These are phyloP conservation scores for Clitoria ternatea DNA, from an alignment of 306 rosid species.

Conservation along the genomic window DNA sequence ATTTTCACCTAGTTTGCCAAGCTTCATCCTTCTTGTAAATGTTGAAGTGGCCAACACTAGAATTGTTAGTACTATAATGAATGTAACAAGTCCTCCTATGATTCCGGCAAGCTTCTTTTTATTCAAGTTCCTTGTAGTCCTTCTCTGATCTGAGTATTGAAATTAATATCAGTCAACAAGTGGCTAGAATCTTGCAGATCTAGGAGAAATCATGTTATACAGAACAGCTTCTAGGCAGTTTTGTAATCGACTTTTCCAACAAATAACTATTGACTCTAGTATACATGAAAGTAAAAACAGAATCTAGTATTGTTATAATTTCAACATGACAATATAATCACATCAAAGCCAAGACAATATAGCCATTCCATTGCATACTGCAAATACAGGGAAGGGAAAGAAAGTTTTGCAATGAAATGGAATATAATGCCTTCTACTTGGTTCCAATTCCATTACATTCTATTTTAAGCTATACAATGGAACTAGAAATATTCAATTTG, in stretches of 20 bases:
- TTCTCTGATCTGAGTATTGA: not conserved
- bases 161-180: not conserved
- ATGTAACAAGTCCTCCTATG: not conserved
- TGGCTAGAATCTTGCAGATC: not conserved
- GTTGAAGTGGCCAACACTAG: not conserved
- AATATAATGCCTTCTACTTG: not conserved
- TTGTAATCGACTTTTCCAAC: not conserved
- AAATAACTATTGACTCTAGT: not conserved
- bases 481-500: not conserved
- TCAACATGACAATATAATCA: not conserved
- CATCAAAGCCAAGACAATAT: not conserved
- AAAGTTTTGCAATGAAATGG: not conserved
- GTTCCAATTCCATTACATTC: too few species aligned
- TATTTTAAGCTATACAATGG: too few species aligned
- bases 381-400: not conserved
- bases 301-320: not conserved
- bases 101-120: slow-evolving; percentile 5
- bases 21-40: not conserved
- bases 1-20: not conserved
- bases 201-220: not conserved
- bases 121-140: not conserved
- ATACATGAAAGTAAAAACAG: not conserved
- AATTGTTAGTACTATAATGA: not conserved
- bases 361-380: not conserved
- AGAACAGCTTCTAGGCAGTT: not conserved